A percentile compares a stretch with the other conserved stretches of the same genome.
Conservation (phyloP, 495 filamentous ascomycete genomes). For the Penicillium odoratum region DNA sequence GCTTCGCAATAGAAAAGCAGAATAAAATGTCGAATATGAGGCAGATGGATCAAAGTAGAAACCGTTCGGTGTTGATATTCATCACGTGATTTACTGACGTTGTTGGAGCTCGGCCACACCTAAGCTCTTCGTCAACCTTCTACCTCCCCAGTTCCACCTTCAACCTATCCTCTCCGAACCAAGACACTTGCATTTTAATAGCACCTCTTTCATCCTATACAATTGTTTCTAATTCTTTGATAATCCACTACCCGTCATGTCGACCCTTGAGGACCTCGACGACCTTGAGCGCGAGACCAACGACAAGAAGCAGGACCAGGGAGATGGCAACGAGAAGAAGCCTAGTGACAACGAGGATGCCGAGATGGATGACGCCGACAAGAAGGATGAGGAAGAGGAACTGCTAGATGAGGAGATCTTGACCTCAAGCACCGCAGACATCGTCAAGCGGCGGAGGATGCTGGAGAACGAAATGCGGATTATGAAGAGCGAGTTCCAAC, state of each 20-base stretch:
- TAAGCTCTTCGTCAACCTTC: constrained; percentile 35
- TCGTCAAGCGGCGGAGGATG: constrained; percentile 78
- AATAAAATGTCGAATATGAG: not conserved
- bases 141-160: constrained; percentile 15
- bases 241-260: constrained; percentile 55
- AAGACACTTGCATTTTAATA: not conserved
- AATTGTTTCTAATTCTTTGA: constrained; percentile 12
- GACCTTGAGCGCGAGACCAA: constrained; percentile 75
- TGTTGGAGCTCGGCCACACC: constrained; percentile 41
- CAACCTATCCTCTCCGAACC: constrained; percentile 15
- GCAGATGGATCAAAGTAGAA: not conserved
- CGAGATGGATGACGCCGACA: constrained; percentile 87
- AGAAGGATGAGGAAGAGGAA: constrained; percentile 70
- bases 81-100: constrained; percentile 49
- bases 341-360: constrained; percentile 65
- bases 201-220: not conserved
- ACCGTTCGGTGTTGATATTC: constrained; percentile 22
- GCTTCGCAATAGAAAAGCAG: too few species aligned
- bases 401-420: constrained; percentile 89
- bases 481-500: constrained; percentile 96
- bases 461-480: constrained; percentile 97
- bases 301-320: constrained; percentile 67
- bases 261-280: constrained; percentile 83
- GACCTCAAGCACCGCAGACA: constrained; percentile 86
- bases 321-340: constrained; percentile 56